Conservation (phyloP, 805 yeast genomes). For the Zygosaccharomyces kombuchaensis region DNA sequence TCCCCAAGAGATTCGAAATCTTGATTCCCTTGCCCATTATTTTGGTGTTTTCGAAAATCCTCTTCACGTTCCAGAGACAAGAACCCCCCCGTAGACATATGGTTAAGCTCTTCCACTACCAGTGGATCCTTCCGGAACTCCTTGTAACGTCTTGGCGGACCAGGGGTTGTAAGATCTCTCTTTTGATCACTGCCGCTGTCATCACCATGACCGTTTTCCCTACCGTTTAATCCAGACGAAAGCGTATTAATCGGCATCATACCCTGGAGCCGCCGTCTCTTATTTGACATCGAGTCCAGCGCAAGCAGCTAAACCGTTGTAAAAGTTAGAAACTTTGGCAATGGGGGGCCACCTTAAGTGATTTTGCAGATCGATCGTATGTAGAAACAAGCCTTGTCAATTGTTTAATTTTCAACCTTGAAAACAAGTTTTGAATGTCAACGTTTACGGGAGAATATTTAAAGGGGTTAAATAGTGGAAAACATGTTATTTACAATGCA, state of each 20-base stretch:
- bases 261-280: conserved; percentile 13
- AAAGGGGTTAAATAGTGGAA: not conserved
- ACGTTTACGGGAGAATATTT: not conserved
- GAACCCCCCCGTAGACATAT: conserved; percentile 14
- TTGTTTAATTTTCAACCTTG: not conserved
- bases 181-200: not conserved
- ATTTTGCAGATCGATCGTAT: not conserved
- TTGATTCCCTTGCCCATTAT: conserved; percentile 1
- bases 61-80: not conserved
- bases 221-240: conserved; percentile 3
- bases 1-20: conserved; percentile 12
- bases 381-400: not conserved
- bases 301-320: not conserved
- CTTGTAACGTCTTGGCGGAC: conserved; percentile 18
- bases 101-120: conserved; percentile 18
- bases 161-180: not conserved
- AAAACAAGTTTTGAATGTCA: not conserved
- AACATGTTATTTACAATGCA: not conserved
- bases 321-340: not conserved
- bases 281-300: conserved; percentile 8
- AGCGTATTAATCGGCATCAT: conserved; percentile 13
- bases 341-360: not conserved
- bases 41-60: not conserved
- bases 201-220: not conserved
- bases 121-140: conserved; percentile 17